Conservation (phyloP, 768 basidiomycete genomes). For the Suillus occidentalis region DNA sequence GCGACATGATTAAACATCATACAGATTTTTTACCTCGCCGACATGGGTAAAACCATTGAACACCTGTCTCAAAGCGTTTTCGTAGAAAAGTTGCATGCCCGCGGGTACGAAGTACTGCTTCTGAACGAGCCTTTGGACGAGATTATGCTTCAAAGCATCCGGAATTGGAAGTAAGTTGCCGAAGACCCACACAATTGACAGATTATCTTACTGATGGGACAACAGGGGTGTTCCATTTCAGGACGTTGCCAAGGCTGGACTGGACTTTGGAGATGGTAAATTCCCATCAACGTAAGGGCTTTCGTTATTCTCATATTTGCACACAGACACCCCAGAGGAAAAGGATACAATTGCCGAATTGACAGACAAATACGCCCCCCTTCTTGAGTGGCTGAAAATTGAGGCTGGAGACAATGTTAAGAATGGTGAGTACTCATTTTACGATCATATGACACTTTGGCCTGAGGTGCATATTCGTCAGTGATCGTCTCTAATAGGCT, state of each 20-base stretch:
- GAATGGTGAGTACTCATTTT: constrained; percentile 61
- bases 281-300: neutral
- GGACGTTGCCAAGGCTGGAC: constrained; percentile 93
- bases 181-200: neutral
- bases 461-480: constrained; percentile 31
- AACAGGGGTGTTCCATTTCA: constrained; percentile 77
- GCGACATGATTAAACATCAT: neutral
- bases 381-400: constrained; percentile 83
- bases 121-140: constrained; percentile 91
- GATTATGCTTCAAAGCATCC: constrained; percentile 72
- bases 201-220: constrained; percentile 4
- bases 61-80: constrained; percentile 87
- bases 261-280: constrained; percentile 90
- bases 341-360: constrained; percentile 47
- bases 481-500: constrained; percentile 92
- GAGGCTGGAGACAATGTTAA: constrained; percentile 70
- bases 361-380: constrained; percentile 73
- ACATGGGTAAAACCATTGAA: constrained; percentile 76
- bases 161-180: constrained; percentile 76
- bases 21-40: constrained; percentile 91
- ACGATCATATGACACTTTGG: neutral
- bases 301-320: constrained; percentile 19
- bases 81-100: constrained; percentile 90
- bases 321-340: constrained; percentile 71
- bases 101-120: constrained; percentile 93